Conservation (phyloP, 768 basidiomycete species). For the Amanita exitialis region DNA sequence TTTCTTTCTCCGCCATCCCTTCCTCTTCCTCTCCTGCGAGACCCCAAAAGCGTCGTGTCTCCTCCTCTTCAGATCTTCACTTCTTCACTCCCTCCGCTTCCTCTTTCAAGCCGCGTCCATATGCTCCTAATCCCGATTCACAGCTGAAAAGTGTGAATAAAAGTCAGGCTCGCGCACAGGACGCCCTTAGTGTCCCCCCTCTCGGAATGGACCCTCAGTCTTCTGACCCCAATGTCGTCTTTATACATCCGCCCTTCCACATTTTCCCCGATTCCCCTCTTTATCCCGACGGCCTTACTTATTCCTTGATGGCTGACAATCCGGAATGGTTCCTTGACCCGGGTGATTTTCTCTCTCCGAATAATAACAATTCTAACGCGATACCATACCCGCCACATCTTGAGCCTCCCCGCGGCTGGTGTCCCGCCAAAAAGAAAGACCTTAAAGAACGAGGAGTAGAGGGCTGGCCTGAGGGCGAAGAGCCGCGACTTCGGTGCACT, state of each 20-base stretch:
- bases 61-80: constrained; percentile 35
- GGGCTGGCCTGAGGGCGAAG: constrained; percentile 74
- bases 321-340: constrained; percentile 74
- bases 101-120: constrained; percentile 60
- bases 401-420: constrained; percentile 82
- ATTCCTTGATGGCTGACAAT: constrained; percentile 63
- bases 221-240: constrained; percentile 54
- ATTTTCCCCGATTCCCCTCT: constrained; percentile 52
- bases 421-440: constrained; percentile 77
- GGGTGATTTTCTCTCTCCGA: constrained; percentile 46
- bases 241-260: constrained; percentile 69
- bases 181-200: constrained; percentile 34
- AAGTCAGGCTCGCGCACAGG: constrained; percentile 23
- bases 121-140: constrained; percentile 29
- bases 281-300: constrained; percentile 61
- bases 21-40: constrained; percentile 19
- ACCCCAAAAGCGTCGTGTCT: constrained; percentile 38
- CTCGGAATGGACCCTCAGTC: constrained; percentile 59
- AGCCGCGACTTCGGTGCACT: constrained; percentile 72
- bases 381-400: constrained; percentile 67
- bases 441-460: constrained; percentile 58
- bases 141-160: constrained; percentile 18
- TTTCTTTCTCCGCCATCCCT: constrained; percentile 13
- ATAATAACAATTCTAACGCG: constrained; percentile 37
- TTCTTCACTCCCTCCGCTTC: constrained; percentile 57